Conservation (phyloP, 225 moss, liverwort and hornwort species). For the Climacium dendroides region DNA sequence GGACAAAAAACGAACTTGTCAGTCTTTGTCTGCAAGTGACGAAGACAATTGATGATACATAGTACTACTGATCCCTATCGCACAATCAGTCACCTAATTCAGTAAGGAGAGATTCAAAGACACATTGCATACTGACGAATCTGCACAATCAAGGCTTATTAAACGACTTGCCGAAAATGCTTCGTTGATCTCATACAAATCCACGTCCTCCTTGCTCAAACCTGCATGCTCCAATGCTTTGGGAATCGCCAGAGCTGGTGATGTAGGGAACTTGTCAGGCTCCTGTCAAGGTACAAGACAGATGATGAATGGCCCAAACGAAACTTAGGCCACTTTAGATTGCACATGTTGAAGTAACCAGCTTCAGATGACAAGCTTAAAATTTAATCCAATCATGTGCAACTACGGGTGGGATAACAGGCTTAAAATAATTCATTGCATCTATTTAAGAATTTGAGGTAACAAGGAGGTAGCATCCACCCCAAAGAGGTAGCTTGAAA, state of each 20-base stretch:
- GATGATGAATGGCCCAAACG: not conserved
- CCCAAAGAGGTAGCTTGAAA: not conserved
- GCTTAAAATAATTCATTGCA: not conserved
- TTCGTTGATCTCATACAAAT: conserved; percentile 93
- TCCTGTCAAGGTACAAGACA: conserved; percentile 20
- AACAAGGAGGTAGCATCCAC: not conserved
- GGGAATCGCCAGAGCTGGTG: conserved; percentile 86
- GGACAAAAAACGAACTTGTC: not conserved
- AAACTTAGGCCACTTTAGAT: not conserved
- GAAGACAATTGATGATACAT: not conserved
- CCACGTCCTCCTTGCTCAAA: conserved; percentile 42
- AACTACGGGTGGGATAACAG: not conserved
- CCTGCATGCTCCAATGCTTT: conserved; percentile 67
- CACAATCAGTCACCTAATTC: not conserved
- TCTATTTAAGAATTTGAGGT: not conserved
- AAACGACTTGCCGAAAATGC: conserved; percentile 65
- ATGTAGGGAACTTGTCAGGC: conserved; percentile 69
- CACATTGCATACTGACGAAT: not conserved
- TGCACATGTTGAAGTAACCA: not conserved
- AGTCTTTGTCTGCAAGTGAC: not conserved
- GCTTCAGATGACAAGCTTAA: not conserved
- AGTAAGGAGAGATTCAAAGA: not conserved
- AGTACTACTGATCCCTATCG: not conserved
- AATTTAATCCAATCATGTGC: not conserved
- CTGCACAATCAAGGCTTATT: not conserved